Base-by-base conservation (phyloP, 345 rosid species). In the Sisymbrium altissimum region DNA sequence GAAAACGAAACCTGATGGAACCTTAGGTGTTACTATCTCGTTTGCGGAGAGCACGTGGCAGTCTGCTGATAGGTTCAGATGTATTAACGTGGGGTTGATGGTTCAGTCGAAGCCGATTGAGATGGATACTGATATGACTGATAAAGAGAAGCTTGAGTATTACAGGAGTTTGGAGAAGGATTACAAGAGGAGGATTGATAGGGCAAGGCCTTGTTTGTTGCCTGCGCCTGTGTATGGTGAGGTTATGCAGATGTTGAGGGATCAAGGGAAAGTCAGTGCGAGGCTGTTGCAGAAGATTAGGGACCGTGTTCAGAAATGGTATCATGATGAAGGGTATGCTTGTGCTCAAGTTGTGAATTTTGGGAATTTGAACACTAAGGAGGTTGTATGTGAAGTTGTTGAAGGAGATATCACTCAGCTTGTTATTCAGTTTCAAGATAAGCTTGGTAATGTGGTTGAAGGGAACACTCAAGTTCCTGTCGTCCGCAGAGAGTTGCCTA, bases 311-410 rank as follows among this genome's bases (percentile, higher is more conserved):
- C 98, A 92, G 86, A 87, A 85, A 40, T 96, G 99, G 99, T 96
- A 96, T 66, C 94, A 88, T 27, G 97, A 96, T 39, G 97, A 92
- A 74, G 99, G 99, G 40, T 96, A 88, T 77, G 97, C 96, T 3
- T 92, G 98, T 74, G 99, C 99, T 3, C 95, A 96, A 66, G 98
- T 92, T 50, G 98, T 96, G 60, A 96, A 96, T 77, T 96, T 92
- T 44, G 97, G 99, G 68, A 96, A 96, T 70, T 82, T 92, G 88
- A 90, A 92, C 70, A 90, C 98, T 0, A 88, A 83, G 63, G 99
- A 92, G 80, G 97, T 96, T 49, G 99, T 96, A 44, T 96, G 99
- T 81, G 98, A 95, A 84, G 96, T 92, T 66, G 96, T 91, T 69
- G 98, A 94, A 88, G 97, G 98, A 55, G 98, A 94, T 72, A 80